Evolutionary conservation across 148 eudicot genomes (phyloP).

Genomic region (Fagopyrum tataricum): DNA sequence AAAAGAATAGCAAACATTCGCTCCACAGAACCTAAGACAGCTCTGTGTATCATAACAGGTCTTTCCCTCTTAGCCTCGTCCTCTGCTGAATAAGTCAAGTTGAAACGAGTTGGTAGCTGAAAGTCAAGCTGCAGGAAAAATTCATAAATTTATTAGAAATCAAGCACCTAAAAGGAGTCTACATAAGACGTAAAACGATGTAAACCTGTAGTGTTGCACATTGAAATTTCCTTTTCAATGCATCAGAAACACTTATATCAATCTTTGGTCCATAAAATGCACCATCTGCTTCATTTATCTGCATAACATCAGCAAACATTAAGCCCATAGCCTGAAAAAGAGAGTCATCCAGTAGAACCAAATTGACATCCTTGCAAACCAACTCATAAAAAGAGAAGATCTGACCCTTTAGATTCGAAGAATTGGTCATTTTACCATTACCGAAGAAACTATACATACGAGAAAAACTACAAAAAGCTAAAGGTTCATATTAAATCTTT

Average conservation of each 20-base stretch:
- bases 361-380: not conserved
- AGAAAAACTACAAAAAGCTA: not conserved
- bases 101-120: constrained; percentile 85
- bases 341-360: not conserved
- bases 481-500: not conserved
- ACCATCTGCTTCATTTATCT: constrained; percentile 97
- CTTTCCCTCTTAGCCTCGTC: constrained; percentile 93
- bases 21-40: constrained; percentile 94
- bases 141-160: not conserved
- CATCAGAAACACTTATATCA: constrained; percentile 95
- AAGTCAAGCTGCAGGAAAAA: constrained; percentile 71
- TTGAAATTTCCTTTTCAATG: constrained; percentile 92
- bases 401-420: not conserved
- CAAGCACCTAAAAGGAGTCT: not conserved
- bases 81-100: constrained; percentile 86
- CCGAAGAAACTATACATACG: not conserved
- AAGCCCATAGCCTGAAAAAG: not conserved
- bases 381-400: not conserved
- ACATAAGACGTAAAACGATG: not conserved
- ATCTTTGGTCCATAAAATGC: constrained; percentile 99
- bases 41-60: constrained; percentile 96
- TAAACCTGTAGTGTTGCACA: constrained; percentile 96
- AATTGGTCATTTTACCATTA: not conserved
- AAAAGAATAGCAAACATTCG: constrained; percentile 96
- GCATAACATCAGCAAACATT: constrained; percentile 10